phyloP scores from a whole-genome alignment of 495 filamentous ascomycete genomes.

The Aspergillus bertholletiae region DNA sequence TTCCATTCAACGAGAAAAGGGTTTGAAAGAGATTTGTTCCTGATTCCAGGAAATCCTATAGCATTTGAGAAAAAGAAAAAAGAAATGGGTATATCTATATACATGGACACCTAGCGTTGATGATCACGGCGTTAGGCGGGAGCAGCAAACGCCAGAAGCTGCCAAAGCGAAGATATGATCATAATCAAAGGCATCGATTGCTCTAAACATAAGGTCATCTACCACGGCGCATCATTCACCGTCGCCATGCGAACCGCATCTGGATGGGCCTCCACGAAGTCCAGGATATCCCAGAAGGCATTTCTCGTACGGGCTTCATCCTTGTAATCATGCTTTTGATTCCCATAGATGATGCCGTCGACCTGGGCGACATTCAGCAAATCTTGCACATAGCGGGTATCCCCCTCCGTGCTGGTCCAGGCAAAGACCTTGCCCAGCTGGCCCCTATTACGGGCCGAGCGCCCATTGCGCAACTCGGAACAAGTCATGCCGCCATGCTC shows the following conservation, averaged over 20 bases:
- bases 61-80: too few species aligned
- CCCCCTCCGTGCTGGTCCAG: not conserved
- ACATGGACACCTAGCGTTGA: too few species aligned
- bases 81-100: too few species aligned
- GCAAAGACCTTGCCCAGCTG: conserved; percentile 1
- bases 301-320: conserved; percentile 1
- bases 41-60: too few species aligned
- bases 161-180: too few species aligned
- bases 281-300: not conserved
- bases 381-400: not conserved
- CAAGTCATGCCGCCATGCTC: not conserved
- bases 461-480: not conserved
- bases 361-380: not conserved
- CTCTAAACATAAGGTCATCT: not conserved
- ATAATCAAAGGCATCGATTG: too few species aligned
- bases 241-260: not conserved
- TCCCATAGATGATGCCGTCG: conserved; percentile 7
- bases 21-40: too few species aligned
- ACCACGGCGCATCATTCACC: conserved; percentile 6
- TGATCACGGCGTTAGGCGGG: too few species aligned
- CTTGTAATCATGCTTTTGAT: not conserved
- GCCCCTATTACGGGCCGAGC: not conserved
- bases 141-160: too few species aligned
- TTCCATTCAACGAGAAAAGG: too few species aligned
- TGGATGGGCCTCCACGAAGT: not conserved